These are phyloP conservation scores for Aspergillus eucalypticola DNA, from an alignment of 2,329 filamentous ascomycete genomes.

Conservation along the genomic window DNA sequence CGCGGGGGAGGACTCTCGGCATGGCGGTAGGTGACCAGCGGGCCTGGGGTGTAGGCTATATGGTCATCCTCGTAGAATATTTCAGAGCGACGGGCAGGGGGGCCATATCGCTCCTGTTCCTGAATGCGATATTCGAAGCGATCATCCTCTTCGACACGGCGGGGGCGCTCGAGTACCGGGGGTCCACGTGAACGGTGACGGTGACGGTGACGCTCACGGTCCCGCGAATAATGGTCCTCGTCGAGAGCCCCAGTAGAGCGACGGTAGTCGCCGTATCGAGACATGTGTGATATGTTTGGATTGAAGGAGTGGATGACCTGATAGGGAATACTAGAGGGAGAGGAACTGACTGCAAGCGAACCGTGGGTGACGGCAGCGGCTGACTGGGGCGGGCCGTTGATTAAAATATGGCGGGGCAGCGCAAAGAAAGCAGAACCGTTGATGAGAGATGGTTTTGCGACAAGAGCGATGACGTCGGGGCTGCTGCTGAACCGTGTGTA, in stretches of 20 bases:
- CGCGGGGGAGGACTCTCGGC: slow-evolving; percentile 58
- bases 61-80: slow-evolving; percentile 45
- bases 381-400: slow-evolving; percentile 33
- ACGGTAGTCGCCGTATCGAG: slow-evolving; percentile 40
- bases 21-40: slow-evolving; percentile 59
- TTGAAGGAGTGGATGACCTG: slow-evolving; percentile 13
- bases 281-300: slow-evolving; percentile 28
- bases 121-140: slow-evolving; percentile 44
- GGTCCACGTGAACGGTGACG: slow-evolving; percentile 40
- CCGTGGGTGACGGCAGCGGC: slow-evolving; percentile 40
- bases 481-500: neutral
- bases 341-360: slow-evolving; percentile 22
- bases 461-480: slow-evolving; percentile 1
- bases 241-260: slow-evolving; percentile 38
- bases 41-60: slow-evolving; percentile 48
- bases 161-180: slow-evolving; percentile 37
- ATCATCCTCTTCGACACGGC: slow-evolving; percentile 39
- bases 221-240: slow-evolving; percentile 47
- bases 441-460: neutral
- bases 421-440: slow-evolving; percentile 1
- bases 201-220: slow-evolving; percentile 45
- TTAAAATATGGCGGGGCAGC: slow-evolving; percentile 21
- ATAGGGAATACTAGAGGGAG: slow-evolving; percentile 5
- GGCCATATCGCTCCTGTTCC: slow-evolving; percentile 45
- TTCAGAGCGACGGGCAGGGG: slow-evolving; percentile 42